phyloP scores from a whole-genome alignment of 352 stramenopile genomes.

The Aphanomyces euteiches region DNA sequence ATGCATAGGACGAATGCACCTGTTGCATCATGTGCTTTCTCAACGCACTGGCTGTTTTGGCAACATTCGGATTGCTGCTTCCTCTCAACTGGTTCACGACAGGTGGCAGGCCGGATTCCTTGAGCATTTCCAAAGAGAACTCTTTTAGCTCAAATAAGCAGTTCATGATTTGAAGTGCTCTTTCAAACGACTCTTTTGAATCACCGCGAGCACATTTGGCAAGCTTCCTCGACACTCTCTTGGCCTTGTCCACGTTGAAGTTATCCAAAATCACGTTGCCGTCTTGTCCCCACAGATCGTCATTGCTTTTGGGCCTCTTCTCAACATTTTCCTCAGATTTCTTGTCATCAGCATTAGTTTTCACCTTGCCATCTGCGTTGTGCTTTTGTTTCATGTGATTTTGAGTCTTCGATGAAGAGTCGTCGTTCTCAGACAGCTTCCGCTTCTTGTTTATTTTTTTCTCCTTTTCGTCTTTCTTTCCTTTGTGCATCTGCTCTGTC shows the following conservation, averaged over 20 bases:
- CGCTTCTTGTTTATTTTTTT: slow-evolving; percentile 46
- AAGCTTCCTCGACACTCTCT: slow-evolving; percentile 56
- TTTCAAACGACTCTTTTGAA: slow-evolving; percentile 71
- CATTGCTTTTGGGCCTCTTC: slow-evolving; percentile 53
- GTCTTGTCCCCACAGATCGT: slow-evolving; percentile 18
- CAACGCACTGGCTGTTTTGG: slow-evolving; percentile 63
- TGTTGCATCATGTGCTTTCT: slow-evolving; percentile 69
- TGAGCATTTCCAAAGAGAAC: slow-evolving; percentile 63
- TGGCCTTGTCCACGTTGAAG: slow-evolving; percentile 9
- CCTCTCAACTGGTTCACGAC: slow-evolving; percentile 67
- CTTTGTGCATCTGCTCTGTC: slow-evolving; percentile 24
- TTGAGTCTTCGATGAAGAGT: background rate
- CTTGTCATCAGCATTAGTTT: slow-evolving; percentile 40
- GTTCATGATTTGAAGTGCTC: slow-evolving; percentile 67
- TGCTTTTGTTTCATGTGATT: background rate
- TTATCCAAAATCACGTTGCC: slow-evolving; percentile 3
- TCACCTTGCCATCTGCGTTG: slow-evolving; percentile 36
- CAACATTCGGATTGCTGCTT: slow-evolving; percentile 62
- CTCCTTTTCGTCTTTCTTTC: slow-evolving; percentile 59
- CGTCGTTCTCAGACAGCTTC: slow-evolving; percentile 42
- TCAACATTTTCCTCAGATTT: background rate
- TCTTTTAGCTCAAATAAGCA: slow-evolving; percentile 63
- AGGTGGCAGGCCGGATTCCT: slow-evolving; percentile 59
- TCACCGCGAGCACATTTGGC: slow-evolving; percentile 55
- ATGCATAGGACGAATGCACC: background rate